Percentiles rank a stretch among this genome's conserved stretches.
These are phyloP conservation scores for Blepharisma undulans DNA, from an alignment of 169 alveolate genomes.

Conservation along the genomic window DNA sequence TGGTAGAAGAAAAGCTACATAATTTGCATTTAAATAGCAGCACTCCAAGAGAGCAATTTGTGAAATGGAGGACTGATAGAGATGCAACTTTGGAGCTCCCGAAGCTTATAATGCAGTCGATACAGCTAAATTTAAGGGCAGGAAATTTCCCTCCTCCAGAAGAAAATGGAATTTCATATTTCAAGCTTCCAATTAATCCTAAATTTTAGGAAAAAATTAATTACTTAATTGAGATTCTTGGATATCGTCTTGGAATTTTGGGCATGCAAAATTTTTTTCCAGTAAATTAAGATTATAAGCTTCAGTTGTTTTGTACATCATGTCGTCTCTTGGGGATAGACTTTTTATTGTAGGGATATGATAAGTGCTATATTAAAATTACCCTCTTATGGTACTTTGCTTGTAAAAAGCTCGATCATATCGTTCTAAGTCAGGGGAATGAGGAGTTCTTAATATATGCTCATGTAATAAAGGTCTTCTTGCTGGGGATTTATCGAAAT, in stretches of 20 bases:
- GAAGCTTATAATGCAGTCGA: not conserved
- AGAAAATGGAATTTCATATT: not conserved
- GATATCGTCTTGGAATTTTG: not conserved
- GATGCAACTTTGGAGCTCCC: not conserved
- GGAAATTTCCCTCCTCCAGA: constrained; percentile 1
- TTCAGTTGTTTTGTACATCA: constrained; percentile 35
- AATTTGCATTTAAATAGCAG: not conserved
- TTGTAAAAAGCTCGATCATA: constrained; percentile 7
- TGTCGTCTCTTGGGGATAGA: constrained; percentile 17
- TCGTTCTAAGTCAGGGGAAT: not conserved
- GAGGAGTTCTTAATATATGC: not conserved
- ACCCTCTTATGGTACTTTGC: constrained; percentile 27
- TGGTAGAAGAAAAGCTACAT: not conserved
- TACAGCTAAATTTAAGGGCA: not conserved
- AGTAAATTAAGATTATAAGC: not conserved
- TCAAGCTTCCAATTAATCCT: constrained; percentile 21
- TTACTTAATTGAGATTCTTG: not conserved
- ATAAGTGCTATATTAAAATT: not conserved
- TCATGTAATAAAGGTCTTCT: not conserved
- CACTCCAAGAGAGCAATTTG: constrained; percentile 3
- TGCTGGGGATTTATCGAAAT: not conserved
- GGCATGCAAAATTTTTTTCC: not conserved
- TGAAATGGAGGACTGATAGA: not conserved
- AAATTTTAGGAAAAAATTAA: no score
- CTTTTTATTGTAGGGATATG: constrained; percentile 5